Percentiles rank a stretch among this genome's conserved stretches.
phyloP scores from a whole-genome alignment of 371 early-diverging fungal species.

The Mortierella sp. region DNA sequence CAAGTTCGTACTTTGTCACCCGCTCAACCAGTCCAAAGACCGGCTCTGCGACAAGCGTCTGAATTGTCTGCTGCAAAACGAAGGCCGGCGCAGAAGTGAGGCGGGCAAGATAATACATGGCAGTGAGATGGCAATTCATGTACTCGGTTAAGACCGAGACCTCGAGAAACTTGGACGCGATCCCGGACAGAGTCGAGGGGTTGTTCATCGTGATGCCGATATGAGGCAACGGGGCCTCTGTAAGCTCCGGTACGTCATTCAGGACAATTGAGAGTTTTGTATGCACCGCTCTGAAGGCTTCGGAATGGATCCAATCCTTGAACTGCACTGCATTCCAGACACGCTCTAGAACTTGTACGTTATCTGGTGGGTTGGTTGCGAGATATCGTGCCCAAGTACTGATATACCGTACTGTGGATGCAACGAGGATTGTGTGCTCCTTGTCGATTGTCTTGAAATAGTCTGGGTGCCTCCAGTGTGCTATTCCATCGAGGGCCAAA shows the following conservation, averaged over 20 bases:
- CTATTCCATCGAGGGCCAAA: slow-evolving; percentile 30
- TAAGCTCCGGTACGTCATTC: slow-evolving; percentile 9
- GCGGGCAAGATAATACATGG: slow-evolving; percentile 47
- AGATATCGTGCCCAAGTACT: slow-evolving; percentile 61
- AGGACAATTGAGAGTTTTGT: slow-evolving; percentile 4
- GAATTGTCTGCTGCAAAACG: slow-evolving; percentile 27
- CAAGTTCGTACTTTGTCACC: slow-evolving; percentile 44
- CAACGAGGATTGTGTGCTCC: slow-evolving; percentile 34
- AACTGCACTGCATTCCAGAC: slow-evolving; percentile 31
- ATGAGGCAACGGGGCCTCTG: slow-evolving; percentile 24
- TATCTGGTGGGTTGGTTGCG: slow-evolving; percentile 43
- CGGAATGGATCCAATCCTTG: slow-evolving; percentile 19
- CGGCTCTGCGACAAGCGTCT: slow-evolving; percentile 22
- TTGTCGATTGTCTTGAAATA: slow-evolving; percentile 5
- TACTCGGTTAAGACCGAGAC: slow-evolving; percentile 42
- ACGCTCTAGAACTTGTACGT: slow-evolving; percentile 35
- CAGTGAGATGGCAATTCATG: slow-evolving; percentile 33
- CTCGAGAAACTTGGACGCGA: slow-evolving; percentile 29
- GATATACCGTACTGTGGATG: slow-evolving; percentile 60
- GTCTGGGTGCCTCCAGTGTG: slow-evolving; percentile 12
- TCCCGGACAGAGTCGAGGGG: slow-evolving; percentile 22
- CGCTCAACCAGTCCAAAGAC: slow-evolving; percentile 42
- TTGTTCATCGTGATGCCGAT: slow-evolving; percentile 38
- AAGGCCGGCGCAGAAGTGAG: slow-evolving; percentile 19
- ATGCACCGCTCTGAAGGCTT: slow-evolving; percentile 19